Conservation (phyloP, 2,329 filamentous ascomycete genomes). For the Aspergillus aculeatinus region DNA sequence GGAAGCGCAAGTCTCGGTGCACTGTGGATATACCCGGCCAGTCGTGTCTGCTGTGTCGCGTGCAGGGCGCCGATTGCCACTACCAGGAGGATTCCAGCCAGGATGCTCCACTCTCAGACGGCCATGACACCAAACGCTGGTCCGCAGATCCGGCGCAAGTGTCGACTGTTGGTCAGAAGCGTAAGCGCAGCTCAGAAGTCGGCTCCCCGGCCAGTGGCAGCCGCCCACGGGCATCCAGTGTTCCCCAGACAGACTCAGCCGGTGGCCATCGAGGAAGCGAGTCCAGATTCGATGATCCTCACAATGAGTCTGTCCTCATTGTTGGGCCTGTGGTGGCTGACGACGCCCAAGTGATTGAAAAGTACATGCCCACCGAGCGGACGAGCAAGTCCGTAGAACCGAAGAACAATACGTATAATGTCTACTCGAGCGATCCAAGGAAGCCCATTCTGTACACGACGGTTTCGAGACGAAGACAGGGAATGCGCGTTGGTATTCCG, state of each 20-base stretch:
- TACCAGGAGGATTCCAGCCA: constrained; percentile 48
- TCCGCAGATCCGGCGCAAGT: constrained; percentile 27
- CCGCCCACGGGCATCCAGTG: constrained; percentile 20
- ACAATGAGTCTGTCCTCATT: constrained; percentile 53
- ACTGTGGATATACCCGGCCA: constrained; percentile 56
- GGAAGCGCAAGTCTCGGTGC: constrained; percentile 62
- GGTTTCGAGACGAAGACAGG: constrained; percentile 52
- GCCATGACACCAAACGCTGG: constrained; percentile 30
- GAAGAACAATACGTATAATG: constrained; percentile 50
- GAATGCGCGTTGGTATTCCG: constrained; percentile 44
- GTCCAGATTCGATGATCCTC: constrained; percentile 33
- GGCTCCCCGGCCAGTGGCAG: constrained; percentile 24
- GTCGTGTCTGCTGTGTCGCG: constrained; percentile 58
- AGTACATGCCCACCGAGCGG: constrained; percentile 52
- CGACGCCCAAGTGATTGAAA: constrained; percentile 61
- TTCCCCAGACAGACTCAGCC: constrained; percentile 26
- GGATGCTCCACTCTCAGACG: constrained; percentile 27
- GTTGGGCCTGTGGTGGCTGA: constrained; percentile 60
- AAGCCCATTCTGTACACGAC: constrained; percentile 50
- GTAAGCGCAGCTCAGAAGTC: constrained; percentile 36
- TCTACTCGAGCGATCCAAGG: constrained; percentile 49
- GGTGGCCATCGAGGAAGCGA: constrained; percentile 32
- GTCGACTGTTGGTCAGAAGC: constrained; percentile 33
- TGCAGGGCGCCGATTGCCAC: constrained; percentile 58
- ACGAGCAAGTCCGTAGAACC: constrained; percentile 40